phyloP scores from a whole-genome alignment of 2,329 filamentous ascomycete genomes.

The Talaromyces sp. region DNA sequence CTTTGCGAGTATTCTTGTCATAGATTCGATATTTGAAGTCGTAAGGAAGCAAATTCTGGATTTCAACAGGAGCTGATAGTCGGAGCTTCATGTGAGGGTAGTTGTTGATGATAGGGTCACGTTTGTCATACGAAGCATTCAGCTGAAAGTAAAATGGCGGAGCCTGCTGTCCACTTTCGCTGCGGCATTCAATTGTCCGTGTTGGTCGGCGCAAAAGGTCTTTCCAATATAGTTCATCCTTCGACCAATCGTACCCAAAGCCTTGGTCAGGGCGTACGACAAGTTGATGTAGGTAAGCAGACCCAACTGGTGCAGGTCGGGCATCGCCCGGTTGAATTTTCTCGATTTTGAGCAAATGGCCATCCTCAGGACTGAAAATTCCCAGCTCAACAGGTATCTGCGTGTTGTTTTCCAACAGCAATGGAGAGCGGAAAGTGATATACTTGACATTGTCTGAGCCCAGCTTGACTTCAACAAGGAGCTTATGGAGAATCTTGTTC shows the following conservation, averaged over 20 bases:
- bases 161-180: slow-evolving; percentile 72
- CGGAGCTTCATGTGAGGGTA: slow-evolving; percentile 96
- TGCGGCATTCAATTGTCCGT: slow-evolving; percentile 81
- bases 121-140: slow-evolving; percentile 78
- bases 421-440: slow-evolving; percentile 88
- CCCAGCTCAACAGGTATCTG: slow-evolving; percentile 94
- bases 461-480: slow-evolving; percentile 87
- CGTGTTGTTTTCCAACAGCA: slow-evolving; percentile 92
- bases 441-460: slow-evolving; percentile 97
- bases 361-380: slow-evolving; percentile 81
- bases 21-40: slow-evolving; percentile 99
- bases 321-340: slow-evolving; percentile 92
- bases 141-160: slow-evolving; percentile 96
- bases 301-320: slow-evolving; percentile 85
- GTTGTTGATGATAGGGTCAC: slow-evolving; percentile 75
- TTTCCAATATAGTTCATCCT: slow-evolving; percentile 86
- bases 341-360: slow-evolving; percentile 92
- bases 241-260: slow-evolving; percentile 95
- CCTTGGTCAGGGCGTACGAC: slow-evolving; percentile 89
- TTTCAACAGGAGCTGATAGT: slow-evolving; percentile 84
- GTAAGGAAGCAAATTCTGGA: slow-evolving; percentile 92
- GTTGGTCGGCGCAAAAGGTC: slow-evolving; percentile 83
- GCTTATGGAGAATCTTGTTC: slow-evolving; percentile 78
- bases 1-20: slow-evolving; percentile 96
- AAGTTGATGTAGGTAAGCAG: slow-evolving; percentile 83